phyloP scores from a whole-genome alignment of 768 basidiomycete genomes.

The Suillus sp. region DNA sequence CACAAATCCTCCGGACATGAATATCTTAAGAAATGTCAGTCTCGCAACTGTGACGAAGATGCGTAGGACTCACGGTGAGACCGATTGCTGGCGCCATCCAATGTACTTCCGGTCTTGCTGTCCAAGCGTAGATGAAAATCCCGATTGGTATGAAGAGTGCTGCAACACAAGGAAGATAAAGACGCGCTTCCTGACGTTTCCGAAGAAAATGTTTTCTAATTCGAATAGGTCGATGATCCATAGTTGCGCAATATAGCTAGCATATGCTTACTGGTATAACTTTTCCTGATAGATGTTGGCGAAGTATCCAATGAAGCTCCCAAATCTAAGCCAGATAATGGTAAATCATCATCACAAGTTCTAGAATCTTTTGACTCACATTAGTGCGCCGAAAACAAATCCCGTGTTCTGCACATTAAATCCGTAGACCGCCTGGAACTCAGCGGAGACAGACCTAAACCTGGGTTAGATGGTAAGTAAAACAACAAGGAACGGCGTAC shows the following conservation, averaged over 20 bases:
- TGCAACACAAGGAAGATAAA: constrained; percentile 54
- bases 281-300: constrained; percentile 46
- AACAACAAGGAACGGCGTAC: constrained; percentile 28
- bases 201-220: constrained; percentile 22
- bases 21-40: constrained; percentile 35
- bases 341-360: constrained; percentile 6
- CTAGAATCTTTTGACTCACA: constrained; percentile 37
- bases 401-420: constrained; percentile 62
- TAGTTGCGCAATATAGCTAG: neutral
- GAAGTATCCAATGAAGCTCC: constrained; percentile 45
- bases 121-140: constrained; percentile 74
- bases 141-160: constrained; percentile 51
- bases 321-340: constrained; percentile 41
- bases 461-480: constrained; percentile 1
- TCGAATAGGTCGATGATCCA: neutral
- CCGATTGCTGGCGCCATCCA: constrained; percentile 48
- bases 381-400: constrained; percentile 53
- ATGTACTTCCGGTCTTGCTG: constrained; percentile 50
- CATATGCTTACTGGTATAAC: constrained; percentile 44
- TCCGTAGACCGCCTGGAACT: constrained; percentile 54
- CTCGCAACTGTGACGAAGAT: neutral
- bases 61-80: constrained; percentile 9
- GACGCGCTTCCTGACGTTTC: constrained; percentile 51
- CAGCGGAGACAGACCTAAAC: constrained; percentile 49
- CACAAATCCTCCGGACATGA: constrained; percentile 47